phyloP scores from a whole-genome alignment of 2,329 filamentous ascomycete species.

The Teratosphaeria nubilosa region DNA sequence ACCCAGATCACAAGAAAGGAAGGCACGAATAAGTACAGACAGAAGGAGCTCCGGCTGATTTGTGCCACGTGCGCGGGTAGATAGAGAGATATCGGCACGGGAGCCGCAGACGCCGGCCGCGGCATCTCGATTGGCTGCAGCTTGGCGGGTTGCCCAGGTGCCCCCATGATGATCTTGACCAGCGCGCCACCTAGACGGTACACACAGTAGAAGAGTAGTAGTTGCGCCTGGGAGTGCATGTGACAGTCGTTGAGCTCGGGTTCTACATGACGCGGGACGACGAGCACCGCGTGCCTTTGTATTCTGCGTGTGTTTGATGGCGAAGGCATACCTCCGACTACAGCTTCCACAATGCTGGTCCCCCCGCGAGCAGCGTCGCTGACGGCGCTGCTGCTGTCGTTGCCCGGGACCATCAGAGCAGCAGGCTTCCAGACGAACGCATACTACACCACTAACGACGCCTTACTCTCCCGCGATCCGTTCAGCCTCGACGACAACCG shows the following conservation, averaged over 20 bases:
- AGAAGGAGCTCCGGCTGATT: background rate
- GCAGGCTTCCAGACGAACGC: constrained; percentile 12
- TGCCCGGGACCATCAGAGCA: constrained; percentile 11
- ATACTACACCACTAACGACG: constrained; percentile 22
- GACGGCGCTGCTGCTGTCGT: constrained; percentile 13
- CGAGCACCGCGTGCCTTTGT: background rate
- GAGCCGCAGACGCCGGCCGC: background rate
- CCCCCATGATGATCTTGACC: background rate
- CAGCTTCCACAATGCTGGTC: constrained; percentile 17
- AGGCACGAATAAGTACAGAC: background rate
- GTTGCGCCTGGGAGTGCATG: background rate
- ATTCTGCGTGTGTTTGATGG: background rate
- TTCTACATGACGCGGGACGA: background rate
- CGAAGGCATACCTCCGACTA: background rate
- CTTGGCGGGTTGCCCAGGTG: too few species aligned
- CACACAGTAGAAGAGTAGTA: too few species aligned
- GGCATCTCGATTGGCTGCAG: background rate
- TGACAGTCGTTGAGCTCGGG: background rate
- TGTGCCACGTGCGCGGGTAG: background rate
- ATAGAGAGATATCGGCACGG: background rate
- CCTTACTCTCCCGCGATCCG: constrained; percentile 14
- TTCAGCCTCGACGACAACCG: constrained; percentile 62
- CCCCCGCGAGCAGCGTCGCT: constrained; percentile 11
- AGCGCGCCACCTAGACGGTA: background rate
- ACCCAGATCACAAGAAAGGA: background rate